These are phyloP conservation scores for Populus ilicifolia DNA, from an alignment of 345 rosid species.

Conservation along the genomic window DNA sequence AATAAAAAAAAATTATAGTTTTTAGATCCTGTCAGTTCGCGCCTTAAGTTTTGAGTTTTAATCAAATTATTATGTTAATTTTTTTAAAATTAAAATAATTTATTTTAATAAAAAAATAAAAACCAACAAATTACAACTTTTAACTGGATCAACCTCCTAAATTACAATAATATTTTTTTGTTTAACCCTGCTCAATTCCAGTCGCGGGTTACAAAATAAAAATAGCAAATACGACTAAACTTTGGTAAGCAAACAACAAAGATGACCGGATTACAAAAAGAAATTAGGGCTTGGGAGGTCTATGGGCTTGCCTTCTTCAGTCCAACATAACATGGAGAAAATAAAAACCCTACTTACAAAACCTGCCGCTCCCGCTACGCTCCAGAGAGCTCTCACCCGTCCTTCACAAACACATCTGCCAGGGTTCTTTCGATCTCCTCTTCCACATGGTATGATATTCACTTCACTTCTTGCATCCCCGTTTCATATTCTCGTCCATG, in stretches of 20 bases:
- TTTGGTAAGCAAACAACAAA: background rate
- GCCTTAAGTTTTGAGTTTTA: rapidly evolving
- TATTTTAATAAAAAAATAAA: too few species aligned
- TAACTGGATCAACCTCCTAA: rapidly evolving
- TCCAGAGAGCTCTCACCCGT: background rate
- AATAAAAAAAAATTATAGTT: too few species aligned
- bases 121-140: rapidly evolving
- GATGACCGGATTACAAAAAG: background rate
- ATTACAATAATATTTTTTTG: rapidly evolving
- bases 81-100: too few species aligned
- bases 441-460: background rate
- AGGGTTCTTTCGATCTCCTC: background rate
- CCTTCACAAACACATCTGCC: background rate
- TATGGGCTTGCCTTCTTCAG: background rate
- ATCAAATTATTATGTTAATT: too few species aligned
- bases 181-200: too few species aligned
- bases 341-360: background rate
- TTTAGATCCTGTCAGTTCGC: rapidly evolving
- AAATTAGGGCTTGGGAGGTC: background rate
- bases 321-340: background rate
- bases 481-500: background rate
- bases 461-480: background rate
- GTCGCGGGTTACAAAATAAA: background rate
- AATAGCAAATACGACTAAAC: background rate
- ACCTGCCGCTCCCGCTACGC: background rate